phyloP scores from a whole-genome alignment of 2,329 filamentous ascomycete species.

The Sporothrix brunneoviolacea region DNA sequence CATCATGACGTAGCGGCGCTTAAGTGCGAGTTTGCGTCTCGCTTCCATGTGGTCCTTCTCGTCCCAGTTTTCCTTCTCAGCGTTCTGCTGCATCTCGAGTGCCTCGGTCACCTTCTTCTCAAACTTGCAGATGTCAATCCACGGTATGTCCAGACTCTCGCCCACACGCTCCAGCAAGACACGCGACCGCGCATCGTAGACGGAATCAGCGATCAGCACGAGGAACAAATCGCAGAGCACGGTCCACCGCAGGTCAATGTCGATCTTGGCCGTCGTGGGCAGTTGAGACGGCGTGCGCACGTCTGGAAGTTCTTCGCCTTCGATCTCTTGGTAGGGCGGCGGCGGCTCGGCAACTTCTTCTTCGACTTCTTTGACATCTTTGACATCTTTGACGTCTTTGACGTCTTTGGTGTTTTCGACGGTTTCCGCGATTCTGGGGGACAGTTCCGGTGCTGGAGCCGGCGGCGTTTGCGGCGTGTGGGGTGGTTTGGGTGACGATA shows the following conservation, averaged over 20 bases:
- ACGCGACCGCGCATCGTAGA: conserved; percentile 85
- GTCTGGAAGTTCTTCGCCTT: conserved; percentile 65
- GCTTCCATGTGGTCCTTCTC: conserved; percentile 90
- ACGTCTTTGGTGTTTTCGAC: neutral
- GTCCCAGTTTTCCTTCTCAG: conserved; percentile 95
- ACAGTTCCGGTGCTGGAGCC: neutral
- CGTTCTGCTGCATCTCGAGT: conserved; percentile 92
- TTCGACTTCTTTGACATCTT: neutral
- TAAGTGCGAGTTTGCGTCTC: conserved; percentile 73
- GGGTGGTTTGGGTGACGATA: neutral
- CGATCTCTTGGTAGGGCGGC: conserved; percentile 56
- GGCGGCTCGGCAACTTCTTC: conserved; percentile 40
- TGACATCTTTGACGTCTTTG: neutral
- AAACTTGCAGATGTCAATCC: conserved; percentile 92
- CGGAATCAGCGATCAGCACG: conserved; percentile 89
- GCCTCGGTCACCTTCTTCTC: conserved; percentile 96
- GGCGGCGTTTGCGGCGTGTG: neutral
- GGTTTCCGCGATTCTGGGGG: conserved; percentile 10
- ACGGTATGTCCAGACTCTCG: conserved; percentile 70
- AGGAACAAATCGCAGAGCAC: conserved; percentile 94
- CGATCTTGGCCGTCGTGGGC: conserved; percentile 73
- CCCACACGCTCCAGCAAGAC: conserved; percentile 78
- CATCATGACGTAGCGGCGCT: conserved; percentile 87
- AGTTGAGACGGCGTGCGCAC: conserved; percentile 79
- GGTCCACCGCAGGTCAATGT: conserved; percentile 95